These are phyloP conservation scores for Middelhovenomyces tepae DNA, from an alignment of 805 yeast genomes.

Conservation along the genomic window DNA sequence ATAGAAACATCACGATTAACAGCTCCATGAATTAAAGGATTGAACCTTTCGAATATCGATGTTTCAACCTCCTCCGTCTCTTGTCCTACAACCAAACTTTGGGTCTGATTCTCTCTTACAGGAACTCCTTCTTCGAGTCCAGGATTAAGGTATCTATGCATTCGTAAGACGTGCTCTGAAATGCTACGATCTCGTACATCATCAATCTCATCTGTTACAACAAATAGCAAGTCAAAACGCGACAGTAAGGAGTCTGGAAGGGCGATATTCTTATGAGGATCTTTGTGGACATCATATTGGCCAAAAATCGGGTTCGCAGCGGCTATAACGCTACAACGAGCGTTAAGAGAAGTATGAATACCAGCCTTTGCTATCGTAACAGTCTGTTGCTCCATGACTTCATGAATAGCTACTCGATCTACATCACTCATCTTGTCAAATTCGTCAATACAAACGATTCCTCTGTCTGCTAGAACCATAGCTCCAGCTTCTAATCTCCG, in stretches of 20 bases:
- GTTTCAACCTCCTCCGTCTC: constrained; percentile 36
- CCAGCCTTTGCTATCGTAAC: constrained; percentile 98
- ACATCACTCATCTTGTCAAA: constrained; percentile 96
- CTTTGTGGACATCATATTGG: constrained; percentile 90
- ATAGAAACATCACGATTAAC: constrained; percentile 42
- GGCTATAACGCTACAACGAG: constrained; percentile 93
- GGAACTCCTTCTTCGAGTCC: constrained; percentile 93
- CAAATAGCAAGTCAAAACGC: constrained; percentile 91
- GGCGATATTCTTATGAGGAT: constrained; percentile 94
- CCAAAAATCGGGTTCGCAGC: constrained; percentile 98
- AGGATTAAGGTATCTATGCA: constrained; percentile 82
- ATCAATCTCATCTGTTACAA: constrained; percentile 90
- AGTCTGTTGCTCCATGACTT: constrained; percentile 99
- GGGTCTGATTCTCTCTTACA: constrained; percentile 62
- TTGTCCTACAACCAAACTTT: constrained; percentile 77
- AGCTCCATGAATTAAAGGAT: constrained; percentile 76
- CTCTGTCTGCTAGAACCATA: constrained; percentile 96
- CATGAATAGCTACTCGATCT: constrained; percentile 97
- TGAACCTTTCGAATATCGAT: constrained; percentile 71
- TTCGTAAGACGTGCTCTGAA: constrained; percentile 88
- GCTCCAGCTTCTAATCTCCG: constrained; percentile 97
- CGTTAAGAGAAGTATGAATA: constrained; percentile 90
- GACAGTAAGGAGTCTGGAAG: constrained; percentile 92
- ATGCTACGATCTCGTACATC: constrained; percentile 77
- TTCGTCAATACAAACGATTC: constrained; percentile 97